Evolutionary conservation across 1,284 basidiomycete genomes (phyloP).

Genomic region (Retiboletus fuscus): DNA sequence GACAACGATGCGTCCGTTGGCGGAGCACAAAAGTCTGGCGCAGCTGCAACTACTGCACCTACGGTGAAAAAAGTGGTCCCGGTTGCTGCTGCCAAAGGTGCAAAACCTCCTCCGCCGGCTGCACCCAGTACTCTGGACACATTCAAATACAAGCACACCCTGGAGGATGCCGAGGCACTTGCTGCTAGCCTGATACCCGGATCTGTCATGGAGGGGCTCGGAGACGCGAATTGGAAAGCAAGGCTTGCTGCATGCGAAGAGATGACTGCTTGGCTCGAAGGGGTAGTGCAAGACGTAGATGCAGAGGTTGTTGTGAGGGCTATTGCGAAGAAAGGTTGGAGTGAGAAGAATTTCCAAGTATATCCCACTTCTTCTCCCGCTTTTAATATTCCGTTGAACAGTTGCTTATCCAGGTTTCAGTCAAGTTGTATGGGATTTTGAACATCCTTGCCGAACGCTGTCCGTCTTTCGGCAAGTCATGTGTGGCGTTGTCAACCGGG

Average conservation of each 20-base stretch:
- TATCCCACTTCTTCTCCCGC: slow-evolving; percentile 36
- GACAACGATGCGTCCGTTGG: slow-evolving; percentile 45
- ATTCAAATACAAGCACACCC: slow-evolving; percentile 91
- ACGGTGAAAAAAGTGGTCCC: slow-evolving; percentile 61
- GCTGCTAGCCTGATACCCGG: slow-evolving; percentile 83
- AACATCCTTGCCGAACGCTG: slow-evolving; percentile 80
- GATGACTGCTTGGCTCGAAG: slow-evolving; percentile 87
- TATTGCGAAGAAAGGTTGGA: slow-evolving; percentile 94
- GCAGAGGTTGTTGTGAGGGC: slow-evolving; percentile 93
- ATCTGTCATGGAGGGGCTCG: slow-evolving; percentile 78
- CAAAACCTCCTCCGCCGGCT: slow-evolving; percentile 63
- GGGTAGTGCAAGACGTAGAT: slow-evolving; percentile 77
- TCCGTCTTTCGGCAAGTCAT: slow-evolving; percentile 88
- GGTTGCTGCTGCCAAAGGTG: slow-evolving; percentile 57
- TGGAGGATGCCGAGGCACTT: slow-evolving; percentile 91
- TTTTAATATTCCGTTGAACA: slow-evolving; percentile 27
- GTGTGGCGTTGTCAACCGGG: slow-evolving; percentile 85
- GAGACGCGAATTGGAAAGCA: slow-evolving; percentile 93
- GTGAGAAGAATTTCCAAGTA: slow-evolving; percentile 98
- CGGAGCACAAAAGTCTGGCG: slow-evolving; percentile 42
- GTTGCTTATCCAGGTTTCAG: slow-evolving; percentile 73
- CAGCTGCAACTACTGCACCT: slow-evolving; percentile 51
- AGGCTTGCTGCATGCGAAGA: slow-evolving; percentile 90
- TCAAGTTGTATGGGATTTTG: slow-evolving; percentile 87
- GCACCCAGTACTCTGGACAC: slow-evolving; percentile 75